These are phyloP conservation scores for Podaxis rugospora DNA, from an alignment of 768 basidiomycete species.

Conservation along the genomic window DNA sequence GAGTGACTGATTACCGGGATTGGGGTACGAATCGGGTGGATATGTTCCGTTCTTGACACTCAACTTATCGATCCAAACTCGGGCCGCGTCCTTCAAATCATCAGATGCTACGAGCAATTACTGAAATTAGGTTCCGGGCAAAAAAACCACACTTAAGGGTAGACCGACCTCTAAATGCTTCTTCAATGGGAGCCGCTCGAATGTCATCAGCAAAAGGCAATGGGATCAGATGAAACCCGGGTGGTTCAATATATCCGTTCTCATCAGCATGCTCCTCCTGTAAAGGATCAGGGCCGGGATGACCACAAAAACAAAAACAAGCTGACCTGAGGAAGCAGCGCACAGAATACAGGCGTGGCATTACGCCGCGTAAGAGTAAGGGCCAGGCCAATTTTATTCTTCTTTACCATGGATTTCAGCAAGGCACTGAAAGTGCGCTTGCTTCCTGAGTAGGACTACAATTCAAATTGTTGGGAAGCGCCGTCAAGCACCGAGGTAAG, in stretches of 20 bases:
- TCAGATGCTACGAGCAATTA: conserved; percentile 50
- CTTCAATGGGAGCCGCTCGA: conserved; percentile 67
- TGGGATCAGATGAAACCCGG: conserved; percentile 90
- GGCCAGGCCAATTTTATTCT: conserved; percentile 79
- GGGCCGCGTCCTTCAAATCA: conserved; percentile 60
- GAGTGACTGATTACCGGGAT: conserved; percentile 61
- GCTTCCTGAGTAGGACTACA: conserved; percentile 78
- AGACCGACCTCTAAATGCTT: conserved; percentile 67
- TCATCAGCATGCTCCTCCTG: conserved; percentile 71
- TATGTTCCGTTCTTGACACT: conserved; percentile 76
- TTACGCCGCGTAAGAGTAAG: conserved; percentile 66
- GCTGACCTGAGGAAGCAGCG: conserved; percentile 79
- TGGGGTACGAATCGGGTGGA: conserved; percentile 84
- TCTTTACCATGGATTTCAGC: conserved; percentile 75
- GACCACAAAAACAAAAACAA: neutral
- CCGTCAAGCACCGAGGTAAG: neutral
- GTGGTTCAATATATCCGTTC: conserved; percentile 74
- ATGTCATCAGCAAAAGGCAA: conserved; percentile 97
- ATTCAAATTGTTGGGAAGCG: conserved; percentile 11
- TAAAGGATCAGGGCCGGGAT: conserved; percentile 1
- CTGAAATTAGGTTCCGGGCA: neutral
- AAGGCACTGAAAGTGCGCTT: conserved; percentile 90
- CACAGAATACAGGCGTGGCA: conserved; percentile 74
- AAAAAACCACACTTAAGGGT: conserved; percentile 9
- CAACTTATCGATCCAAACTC: conserved; percentile 73